Conservation (phyloP, 169 alveolate species). For the Theileria annulata region DNA sequence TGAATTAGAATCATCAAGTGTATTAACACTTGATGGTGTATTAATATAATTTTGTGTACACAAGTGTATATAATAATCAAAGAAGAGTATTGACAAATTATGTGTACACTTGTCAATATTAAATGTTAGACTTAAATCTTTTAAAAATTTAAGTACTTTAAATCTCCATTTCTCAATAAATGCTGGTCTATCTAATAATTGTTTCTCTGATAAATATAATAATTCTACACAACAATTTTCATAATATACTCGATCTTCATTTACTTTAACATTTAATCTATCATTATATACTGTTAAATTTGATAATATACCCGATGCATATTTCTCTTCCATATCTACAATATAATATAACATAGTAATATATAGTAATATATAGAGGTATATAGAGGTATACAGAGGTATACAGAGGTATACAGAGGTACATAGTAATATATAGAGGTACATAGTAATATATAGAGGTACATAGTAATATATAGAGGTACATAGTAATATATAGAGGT, state of each 20-base stretch:
- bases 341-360: too few relatives aligned
- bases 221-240: slow-evolving; percentile 18
- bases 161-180: slow-evolving; percentile 16
- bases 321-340: too few relatives aligned
- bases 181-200: slow-evolving; percentile 24
- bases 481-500: too few relatives aligned
- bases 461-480: too few relatives aligned
- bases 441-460: too few relatives aligned
- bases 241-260: slow-evolving; percentile 54
- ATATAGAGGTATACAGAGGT: too few relatives aligned
- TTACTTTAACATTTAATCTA: slow-evolving; percentile 6
- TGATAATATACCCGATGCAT: not conserved
- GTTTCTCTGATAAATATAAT: slow-evolving; percentile 28
- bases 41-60: too few relatives aligned
- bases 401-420: too few relatives aligned
- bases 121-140: slow-evolving; percentile 24
- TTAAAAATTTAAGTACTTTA: slow-evolving; percentile 38
- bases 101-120: slow-evolving; percentile 62
- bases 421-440: too few relatives aligned
- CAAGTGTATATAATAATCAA: slow-evolving; percentile 32
- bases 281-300: slow-evolving; percentile 40
- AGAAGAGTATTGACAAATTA: slow-evolving; percentile 46
- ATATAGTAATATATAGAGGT: too few relatives aligned
- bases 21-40: too few relatives aligned
- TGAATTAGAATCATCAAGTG: too few relatives aligned